These are phyloP conservation scores for Leersia perrieri DNA, from an alignment of 176 grass and related monocot species.

Conservation along the genomic window DNA sequence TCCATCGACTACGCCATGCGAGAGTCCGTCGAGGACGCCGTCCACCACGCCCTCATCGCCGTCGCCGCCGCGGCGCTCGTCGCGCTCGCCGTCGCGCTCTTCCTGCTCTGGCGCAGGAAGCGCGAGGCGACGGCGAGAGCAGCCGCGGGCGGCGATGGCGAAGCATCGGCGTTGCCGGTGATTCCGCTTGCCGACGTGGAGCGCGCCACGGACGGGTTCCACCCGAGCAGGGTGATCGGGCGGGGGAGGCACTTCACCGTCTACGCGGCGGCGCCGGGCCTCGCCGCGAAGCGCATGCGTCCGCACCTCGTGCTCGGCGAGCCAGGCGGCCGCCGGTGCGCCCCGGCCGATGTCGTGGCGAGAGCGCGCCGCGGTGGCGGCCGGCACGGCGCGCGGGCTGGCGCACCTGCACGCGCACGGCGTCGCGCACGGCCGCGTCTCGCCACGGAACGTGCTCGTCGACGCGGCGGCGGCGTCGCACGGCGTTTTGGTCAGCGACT, in stretches of 20 bases:
- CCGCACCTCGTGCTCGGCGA: slow-evolving; percentile 56
- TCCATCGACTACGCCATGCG: slow-evolving; percentile 22
- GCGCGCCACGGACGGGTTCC: slow-evolving; percentile 71
- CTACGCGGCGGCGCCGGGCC: slow-evolving; percentile 41
- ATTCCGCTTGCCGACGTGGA: slow-evolving; percentile 49
- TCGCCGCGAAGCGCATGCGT: slow-evolving; percentile 70
- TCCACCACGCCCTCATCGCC: slow-evolving; percentile 34
- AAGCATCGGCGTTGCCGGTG: slow-evolving; percentile 9
- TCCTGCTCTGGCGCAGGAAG: slow-evolving; percentile 48
- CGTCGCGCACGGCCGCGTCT: slow-evolving; percentile 45
- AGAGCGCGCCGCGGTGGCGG: slow-evolving; percentile 40
- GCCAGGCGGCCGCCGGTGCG: slow-evolving; percentile 52
- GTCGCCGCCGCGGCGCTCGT: slow-evolving; percentile 16
- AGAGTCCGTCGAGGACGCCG: slow-evolving; percentile 10
- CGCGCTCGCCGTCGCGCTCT: slow-evolving; percentile 37
- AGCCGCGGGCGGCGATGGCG: neutral
- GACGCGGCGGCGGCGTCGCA: neutral
- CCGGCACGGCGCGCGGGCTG: slow-evolving; percentile 54
- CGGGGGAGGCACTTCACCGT: slow-evolving; percentile 50
- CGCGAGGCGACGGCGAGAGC: neutral
- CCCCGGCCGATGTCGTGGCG: slow-evolving; percentile 40
- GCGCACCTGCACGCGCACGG: slow-evolving; percentile 60
- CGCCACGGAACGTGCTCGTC: slow-evolving; percentile 54
- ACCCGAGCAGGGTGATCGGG: slow-evolving; percentile 47
- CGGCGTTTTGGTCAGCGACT: slow-evolving; percentile 51